Evolutionary conservation across 805 yeast genomes (phyloP), one percentile per base, ranked within the genome.

Genomic region (Saturnispora mendoncae): DNA sequence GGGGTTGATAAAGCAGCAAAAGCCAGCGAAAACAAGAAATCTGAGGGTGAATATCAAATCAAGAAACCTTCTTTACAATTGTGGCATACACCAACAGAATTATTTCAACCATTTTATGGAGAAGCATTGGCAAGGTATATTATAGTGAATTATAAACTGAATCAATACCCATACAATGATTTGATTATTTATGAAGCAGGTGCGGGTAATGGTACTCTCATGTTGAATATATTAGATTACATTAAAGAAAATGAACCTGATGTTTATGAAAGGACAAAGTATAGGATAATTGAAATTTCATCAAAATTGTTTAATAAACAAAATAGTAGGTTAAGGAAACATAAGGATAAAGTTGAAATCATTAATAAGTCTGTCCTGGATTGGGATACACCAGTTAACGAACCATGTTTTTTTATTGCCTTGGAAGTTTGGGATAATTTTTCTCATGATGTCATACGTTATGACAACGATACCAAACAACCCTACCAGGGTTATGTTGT

Each of bases 11-110:
- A 41, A 17, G 35, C 33, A 2, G 34, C 34, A 19, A 27, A 19
- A 7, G 24, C 35, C 10, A 32, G 31, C n/a, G 29, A 35, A 19
- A 34, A 35, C 18, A 23, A 43, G 24, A 8, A 23, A 28, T 26
- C 8, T 17, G 21, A 30, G 18, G 19, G 25, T 15, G 31, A 38
- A 14, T 32, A 38, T 32, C 33, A 46, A 39, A 46, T 48, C 20
- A 49, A 33, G 1, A 60, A 64, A 39, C 65, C 66, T 4, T 69
- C 78, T 1, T 48, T 76, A 13, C 94, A 85, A 58, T 60, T 84
- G 36, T 85, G 94, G 94, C 94, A 85, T 55, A 85, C 94, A 0
- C 95, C 95, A 1, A 81, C 92, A 0, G 95, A 86, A 58, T 64
- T 85, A 34, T 85, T 85, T 61, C 78, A 78, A 47, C 95, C 95